A percentile compares a stretch with the other conserved stretches of the same genome.
These are phyloP conservation scores for Triglochin maritima DNA, from an alignment of 106 monocot genomes.

Conservation along the genomic window DNA sequence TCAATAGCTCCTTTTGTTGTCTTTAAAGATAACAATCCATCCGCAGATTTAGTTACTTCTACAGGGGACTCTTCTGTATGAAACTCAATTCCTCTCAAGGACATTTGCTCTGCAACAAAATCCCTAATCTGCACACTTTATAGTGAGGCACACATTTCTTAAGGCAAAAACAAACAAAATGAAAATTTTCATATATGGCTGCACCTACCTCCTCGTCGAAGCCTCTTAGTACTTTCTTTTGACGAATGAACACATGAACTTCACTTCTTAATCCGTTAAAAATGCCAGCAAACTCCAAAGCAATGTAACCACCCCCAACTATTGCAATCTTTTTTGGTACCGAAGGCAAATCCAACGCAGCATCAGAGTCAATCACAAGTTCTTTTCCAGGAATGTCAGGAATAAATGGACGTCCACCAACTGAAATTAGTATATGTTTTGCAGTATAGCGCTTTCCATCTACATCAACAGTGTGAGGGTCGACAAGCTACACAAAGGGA, in stretches of 20 bases:
- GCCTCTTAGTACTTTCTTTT: constrained; percentile 94
- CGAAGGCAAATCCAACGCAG: constrained; percentile 73
- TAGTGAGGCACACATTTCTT: constrained; percentile 2
- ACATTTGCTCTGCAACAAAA: constrained; percentile 95
- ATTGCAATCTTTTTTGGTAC: constrained; percentile 96
- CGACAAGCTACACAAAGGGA: constrained; percentile 49
- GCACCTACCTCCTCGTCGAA: constrained; percentile 89
- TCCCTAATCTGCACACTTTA: constrained; percentile 62
- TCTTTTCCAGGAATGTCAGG: constrained; percentile 92
- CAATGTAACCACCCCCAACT: constrained; percentile 95
- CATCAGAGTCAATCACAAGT: constrained; percentile 90
- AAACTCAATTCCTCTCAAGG: constrained; percentile 84
- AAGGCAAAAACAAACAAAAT: neutral
- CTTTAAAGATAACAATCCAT: constrained; percentile 68
- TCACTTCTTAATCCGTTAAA: constrained; percentile 91
- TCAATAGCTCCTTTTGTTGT: constrained; percentile 75
- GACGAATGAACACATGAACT: constrained; percentile 92
- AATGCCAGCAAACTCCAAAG: constrained; percentile 95
- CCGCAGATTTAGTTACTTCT: constrained; percentile 61
- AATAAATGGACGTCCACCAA: constrained; percentile 74
- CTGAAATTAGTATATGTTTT: constrained; percentile 83
- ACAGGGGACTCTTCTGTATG: constrained; percentile 79
- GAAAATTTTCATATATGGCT: constrained; percentile 1
- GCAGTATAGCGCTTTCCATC: constrained; percentile 88
- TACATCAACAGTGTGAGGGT: constrained; percentile 83